phyloP scores from a whole-genome alignment of 1,284 basidiomycete genomes.

The Trichosporon coremiiforme region DNA sequence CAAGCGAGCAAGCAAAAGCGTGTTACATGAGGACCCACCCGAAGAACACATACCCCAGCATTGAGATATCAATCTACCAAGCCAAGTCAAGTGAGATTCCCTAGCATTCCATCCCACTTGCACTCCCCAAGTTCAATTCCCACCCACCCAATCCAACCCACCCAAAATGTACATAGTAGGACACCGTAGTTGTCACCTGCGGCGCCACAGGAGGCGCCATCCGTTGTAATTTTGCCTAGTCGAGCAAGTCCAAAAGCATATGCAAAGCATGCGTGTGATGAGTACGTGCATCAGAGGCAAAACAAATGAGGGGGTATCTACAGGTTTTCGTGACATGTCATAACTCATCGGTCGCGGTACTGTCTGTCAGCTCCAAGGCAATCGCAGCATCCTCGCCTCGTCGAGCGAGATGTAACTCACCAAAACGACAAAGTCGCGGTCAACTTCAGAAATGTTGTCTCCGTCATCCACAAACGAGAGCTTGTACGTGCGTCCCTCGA shows the following conservation, averaged over 20 bases:
- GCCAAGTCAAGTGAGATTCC: too few relatives aligned
- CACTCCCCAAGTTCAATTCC: too few relatives aligned
- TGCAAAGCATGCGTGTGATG: background rate
- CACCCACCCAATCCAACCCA: background rate
- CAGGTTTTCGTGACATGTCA: background rate
- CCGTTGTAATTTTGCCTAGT: too few relatives aligned
- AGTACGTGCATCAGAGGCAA: background rate
- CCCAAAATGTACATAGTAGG: background rate
- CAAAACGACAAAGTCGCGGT: constrained; percentile 47
- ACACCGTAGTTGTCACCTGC: background rate
- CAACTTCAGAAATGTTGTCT: constrained; percentile 46
- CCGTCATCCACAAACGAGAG: constrained; percentile 55
- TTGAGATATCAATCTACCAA: background rate
- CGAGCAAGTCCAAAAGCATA: too few relatives aligned
- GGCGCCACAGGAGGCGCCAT: too few relatives aligned
- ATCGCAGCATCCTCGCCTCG: background rate
- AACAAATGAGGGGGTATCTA: background rate
- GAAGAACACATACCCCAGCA: too few relatives aligned
- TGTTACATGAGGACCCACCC: too few relatives aligned
- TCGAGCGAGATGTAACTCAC: constrained; percentile 36
- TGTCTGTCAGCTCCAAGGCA: background rate
- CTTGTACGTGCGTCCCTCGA: constrained; percentile 36
- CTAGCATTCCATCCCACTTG: too few relatives aligned
- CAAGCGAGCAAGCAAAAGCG: background rate
- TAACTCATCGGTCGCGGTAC: constrained; percentile 5